A percentile compares a stretch with the other conserved stretches of the same genome.
phyloP scores from a whole-genome alignment of 306 rosid species.

The Pachyrhizus erosus region DNA sequence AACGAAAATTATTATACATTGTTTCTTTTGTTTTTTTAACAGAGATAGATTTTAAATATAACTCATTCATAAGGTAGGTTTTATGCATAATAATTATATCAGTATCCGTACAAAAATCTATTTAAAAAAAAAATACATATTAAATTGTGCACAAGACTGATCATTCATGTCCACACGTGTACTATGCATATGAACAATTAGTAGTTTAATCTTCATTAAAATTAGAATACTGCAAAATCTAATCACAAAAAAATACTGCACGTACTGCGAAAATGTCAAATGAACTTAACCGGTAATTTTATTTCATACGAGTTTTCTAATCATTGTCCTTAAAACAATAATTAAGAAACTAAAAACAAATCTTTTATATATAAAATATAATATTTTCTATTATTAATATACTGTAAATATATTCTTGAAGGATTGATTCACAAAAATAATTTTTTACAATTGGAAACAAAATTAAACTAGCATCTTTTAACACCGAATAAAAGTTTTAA shows the following conservation, averaged over 20 bases:
- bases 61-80: background rate
- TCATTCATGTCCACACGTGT: slow-evolving; percentile 2
- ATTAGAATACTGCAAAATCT: background rate
- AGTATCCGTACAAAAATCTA: background rate
- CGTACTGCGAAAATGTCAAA: background rate
- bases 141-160: background rate
- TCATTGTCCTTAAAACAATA: background rate
- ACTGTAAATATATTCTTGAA: background rate
- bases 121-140: background rate
- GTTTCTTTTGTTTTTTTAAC: background rate
- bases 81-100: slow-evolving; percentile 8
- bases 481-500: too few species aligned
- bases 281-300: background rate
- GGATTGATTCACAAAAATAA: too few species aligned
- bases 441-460: too few species aligned
- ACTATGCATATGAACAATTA: background rate
- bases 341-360: background rate
- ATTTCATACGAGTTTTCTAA: background rate
- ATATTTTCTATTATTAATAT: background rate
- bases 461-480: too few species aligned
- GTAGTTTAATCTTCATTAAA: background rate
- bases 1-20: background rate
- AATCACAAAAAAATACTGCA: background rate
- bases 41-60: background rate
- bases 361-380: background rate